Base-by-base conservation (phyloP, 2,329 filamentous ascomycete genomes). In the Aspergillus sp. region DNA sequence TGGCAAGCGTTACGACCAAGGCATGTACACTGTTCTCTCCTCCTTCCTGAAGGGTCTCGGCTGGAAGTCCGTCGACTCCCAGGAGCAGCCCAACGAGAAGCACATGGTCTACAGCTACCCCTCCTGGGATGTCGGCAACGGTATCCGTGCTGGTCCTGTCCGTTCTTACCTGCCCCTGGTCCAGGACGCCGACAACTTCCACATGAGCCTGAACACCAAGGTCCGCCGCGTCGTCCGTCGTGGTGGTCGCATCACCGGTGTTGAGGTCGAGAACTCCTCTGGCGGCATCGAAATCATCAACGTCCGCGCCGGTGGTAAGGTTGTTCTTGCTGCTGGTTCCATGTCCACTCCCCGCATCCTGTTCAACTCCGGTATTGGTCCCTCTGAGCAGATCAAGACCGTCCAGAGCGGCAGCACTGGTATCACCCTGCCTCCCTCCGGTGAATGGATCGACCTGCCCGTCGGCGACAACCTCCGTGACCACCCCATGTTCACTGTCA, bases 311-410 rank as follows among this genome's bases (percentile, higher is more conserved):
- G 74, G 82, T 17, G 88, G 89, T 4, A 84, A 87, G 61, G 87
- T 91, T 44, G 83, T 91, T 66, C 76, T 90, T 30, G 84, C 88
- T 17, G 85, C 87, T 1, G 89, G 89, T 52, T 78, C 87, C 1
- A 89, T 91, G 64, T 87, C 87, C 25, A 87, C 87, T 1, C 80
- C 87, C 19, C 89, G 89, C 75, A 79, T 91, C 50, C 81, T 91
- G 1, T 80, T 90, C 74, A 82, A 87, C 68, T 88, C 85, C 75
- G 86, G 88, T 66, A 90, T 89, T 62, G 89, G 88, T 2, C 87
- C 87, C 15, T 73, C 73, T 54, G 75, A 77, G 51, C 77, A 80
- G 69, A 75, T 82, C 52, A 68, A 70, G 49, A 70, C 77, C 25
- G 80, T 82, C 58, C 74, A 78, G 69, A 71, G 67, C 61, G 78